phyloP scores from a whole-genome alignment of 805 yeast species.

The Blastobotrys parvus region DNA sequence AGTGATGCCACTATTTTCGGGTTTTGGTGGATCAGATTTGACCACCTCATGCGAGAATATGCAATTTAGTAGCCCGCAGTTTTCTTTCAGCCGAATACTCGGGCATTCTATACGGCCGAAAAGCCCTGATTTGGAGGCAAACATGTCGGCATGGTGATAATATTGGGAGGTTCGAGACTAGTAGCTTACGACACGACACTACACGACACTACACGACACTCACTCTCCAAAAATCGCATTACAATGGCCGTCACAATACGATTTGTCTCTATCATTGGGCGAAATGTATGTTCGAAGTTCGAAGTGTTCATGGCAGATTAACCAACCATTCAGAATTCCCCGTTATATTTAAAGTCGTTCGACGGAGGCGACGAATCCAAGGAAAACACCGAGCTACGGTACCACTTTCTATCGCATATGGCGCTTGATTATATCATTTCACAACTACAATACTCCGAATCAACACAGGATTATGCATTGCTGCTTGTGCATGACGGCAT shows the following conservation, averaged over 20 bases:
- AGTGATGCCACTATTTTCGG: too few relatives aligned
- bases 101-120: slow-evolving; percentile 27
- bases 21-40: too few relatives aligned
- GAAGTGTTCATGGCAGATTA: too few relatives aligned
- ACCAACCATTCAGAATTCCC: slow-evolving; percentile 18
- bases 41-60: slow-evolving; percentile 26
- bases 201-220: neutral
- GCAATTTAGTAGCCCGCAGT: slow-evolving; percentile 29
- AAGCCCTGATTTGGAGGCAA: slow-evolving; percentile 16
- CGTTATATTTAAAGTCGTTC: slow-evolving; percentile 17
- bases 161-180: too few relatives aligned
- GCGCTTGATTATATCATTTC: slow-evolving; percentile 27
- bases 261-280: slow-evolving; percentile 20
- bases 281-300: slow-evolving; percentile 20
- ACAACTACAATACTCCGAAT: slow-evolving; percentile 15
- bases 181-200: too few relatives aligned
- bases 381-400: slow-evolving; percentile 13
- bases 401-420: slow-evolving; percentile 31
- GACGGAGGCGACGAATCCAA: slow-evolving; percentile 6
- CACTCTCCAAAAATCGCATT: neutral
- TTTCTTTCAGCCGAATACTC: slow-evolving; percentile 6
- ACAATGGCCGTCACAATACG: slow-evolving; percentile 17
- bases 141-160: slow-evolving; percentile 16
- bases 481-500: slow-evolving; percentile 29
- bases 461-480: slow-evolving; percentile 16